phyloP scores from a whole-genome alignment of 2,329 filamentous ascomycete species.

The Fusarium dlaminii region DNA sequence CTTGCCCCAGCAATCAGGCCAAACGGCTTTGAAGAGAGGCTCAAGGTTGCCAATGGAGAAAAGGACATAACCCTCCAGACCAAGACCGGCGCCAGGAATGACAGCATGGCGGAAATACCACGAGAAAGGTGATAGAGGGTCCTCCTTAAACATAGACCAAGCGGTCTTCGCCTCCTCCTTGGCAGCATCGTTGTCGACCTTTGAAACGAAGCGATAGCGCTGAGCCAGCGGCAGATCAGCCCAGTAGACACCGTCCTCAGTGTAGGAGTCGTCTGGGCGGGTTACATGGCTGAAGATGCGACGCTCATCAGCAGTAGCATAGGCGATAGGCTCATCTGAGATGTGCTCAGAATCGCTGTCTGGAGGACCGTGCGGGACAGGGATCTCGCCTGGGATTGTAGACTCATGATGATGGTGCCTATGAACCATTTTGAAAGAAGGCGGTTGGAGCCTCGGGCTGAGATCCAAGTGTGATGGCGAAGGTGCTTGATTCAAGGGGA shows the following conservation, averaged over 20 bases:
- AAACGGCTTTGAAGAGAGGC: conserved; percentile 80
- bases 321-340: conserved; percentile 55
- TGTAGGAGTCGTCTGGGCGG: conserved; percentile 89
- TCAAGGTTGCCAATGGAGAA: conserved; percentile 96
- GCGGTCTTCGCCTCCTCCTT: conserved; percentile 72
- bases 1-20: conserved; percentile 79
- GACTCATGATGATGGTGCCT: conserved; percentile 47
- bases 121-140: conserved; percentile 83
- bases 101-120: conserved; percentile 94
- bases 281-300: conserved; percentile 81
- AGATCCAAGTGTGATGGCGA: not conserved
- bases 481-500: not conserved
- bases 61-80: conserved; percentile 93
- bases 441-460: not conserved
- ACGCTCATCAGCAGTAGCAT: conserved; percentile 60
- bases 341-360: conserved; percentile 56
- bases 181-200: conserved; percentile 77
- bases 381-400: conserved; percentile 59
- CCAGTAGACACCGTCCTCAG: conserved; percentile 87
- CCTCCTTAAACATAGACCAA: conserved; percentile 83
- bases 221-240: conserved; percentile 80
- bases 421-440: conserved; percentile 39
- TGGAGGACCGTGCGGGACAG: conserved; percentile 60
- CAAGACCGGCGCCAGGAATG: conserved; percentile 89
- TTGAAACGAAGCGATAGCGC: conserved; percentile 78